Evolutionary conservation across 2,329 filamentous ascomycete species (phyloP), one percentile per base, ranked within the genome.

Genomic region (Neonectria punicea): DNA sequence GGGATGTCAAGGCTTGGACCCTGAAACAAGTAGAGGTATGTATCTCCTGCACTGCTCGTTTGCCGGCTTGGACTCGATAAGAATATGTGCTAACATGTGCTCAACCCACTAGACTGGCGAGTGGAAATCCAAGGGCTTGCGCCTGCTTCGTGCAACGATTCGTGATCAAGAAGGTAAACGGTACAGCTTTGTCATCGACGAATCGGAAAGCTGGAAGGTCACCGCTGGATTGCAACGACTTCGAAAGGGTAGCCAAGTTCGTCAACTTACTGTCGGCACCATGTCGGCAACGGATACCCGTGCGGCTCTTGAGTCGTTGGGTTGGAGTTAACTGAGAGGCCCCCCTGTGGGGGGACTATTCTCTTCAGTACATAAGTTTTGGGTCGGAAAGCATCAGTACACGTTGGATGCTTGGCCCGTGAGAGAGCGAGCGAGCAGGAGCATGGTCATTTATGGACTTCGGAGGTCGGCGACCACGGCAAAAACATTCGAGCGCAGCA

Each of bases 1-100:
- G 96, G 96, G 96, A 99, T 78, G 90, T 98, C 76, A 98, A 98
- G 80, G 94, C 95, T 28, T 98, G 96, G 96, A 97, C 94, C 47
- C 87, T 99, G 81, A 98, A 97, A 82, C 84, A 92, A 70, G 89
- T 97, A 79, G 96, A 98, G 87, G 90, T 96, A 83, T 93, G 89
- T 94, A 91, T 77, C 88, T 89, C 75, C 85, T 87, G 75, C 87
- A 90, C 79, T 67, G 92, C 89, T 77, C 86, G 87, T 67, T 80
- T 87, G 36, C 14, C 68, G 84, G 84, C 58, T 78, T 85, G 66
- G 81, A 83, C 76, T 63, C 77, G 81, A 73, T 80, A 76, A 59
- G 82, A 73, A 76, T 77, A 63, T 71, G 81, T 76, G 79, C 82
- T 79, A 81, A 83, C 77, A 76, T 79, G 47, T 75, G 78, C 64